Evolutionary conservation across 2,329 filamentous ascomycete genomes (phyloP), one percentile per base, ranked within the genome.

Genomic region (Trichophyton simii): DNA sequence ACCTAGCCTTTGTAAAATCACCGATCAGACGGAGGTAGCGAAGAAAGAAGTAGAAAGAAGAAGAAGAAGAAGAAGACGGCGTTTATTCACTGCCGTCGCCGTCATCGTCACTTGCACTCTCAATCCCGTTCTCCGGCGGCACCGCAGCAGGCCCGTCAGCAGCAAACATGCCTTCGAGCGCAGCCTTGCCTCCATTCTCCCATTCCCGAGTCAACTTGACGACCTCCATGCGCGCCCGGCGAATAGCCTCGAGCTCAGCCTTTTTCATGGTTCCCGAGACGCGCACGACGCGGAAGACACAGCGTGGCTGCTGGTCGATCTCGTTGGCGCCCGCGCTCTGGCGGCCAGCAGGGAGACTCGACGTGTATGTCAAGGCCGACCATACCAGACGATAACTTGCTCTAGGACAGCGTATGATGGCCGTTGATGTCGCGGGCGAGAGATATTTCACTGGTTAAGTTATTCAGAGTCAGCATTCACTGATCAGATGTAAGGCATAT

Each of bases 381-480:
- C 94, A 99, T 3, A 96, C 86, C 64, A 96, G 82, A 55, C 89
- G 83, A 72, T 91, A 95, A 66, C 95, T 86, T 15, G 86, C 84
- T 62, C 94, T 85, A 2, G 89, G 84, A 65, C 91, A 89, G 65
- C 88, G 84, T 44, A 99, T 79, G 63, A 99, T 99, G 60, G 92
- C 90, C 0, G 92, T 99, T 4, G 89, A 95, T 0, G 94, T 99
- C n/a, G 91, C 88, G 2, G 85, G 80, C 0, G 91, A 96, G 59
- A 95, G 81, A 73, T 99, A 99, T 78, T 96, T 96, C 60, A 99
- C 89, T n/a, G n/a, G n/a, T n/a, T n/a, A n/a, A n/a, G n/a, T n/a
- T n/a, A n/a, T n/a, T n/a, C n/a, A n/a, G n/a, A n/a, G n/a, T n/a
- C n/a, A n/a, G n/a, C n/a, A n/a, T n/a, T n/a, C n/a, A n/a, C n/a